Conservation (phyloP, 352 stramenopile species). For the Phytophthora idaei region DNA sequence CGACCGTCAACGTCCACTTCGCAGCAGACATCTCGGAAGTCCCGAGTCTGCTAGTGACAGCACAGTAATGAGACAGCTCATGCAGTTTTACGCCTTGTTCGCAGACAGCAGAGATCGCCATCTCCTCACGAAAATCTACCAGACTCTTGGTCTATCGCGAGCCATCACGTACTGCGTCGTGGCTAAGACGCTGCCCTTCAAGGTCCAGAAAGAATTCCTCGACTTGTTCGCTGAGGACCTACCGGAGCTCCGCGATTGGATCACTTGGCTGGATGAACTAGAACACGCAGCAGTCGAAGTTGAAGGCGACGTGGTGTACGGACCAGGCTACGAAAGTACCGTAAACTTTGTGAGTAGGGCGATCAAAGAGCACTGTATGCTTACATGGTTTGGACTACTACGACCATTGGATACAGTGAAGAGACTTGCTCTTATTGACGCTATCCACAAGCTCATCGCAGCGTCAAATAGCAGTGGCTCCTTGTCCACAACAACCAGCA, state of each 20-base stretch:
- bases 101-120: constrained; percentile 50
- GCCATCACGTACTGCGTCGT: constrained; percentile 49
- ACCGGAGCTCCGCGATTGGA: constrained; percentile 53
- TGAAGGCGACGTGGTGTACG: constrained; percentile 2
- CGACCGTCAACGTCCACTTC: constrained; percentile 29
- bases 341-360: constrained; percentile 51
- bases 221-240: constrained; percentile 52
- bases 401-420: constrained; percentile 29
- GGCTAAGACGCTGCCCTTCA: constrained; percentile 43
- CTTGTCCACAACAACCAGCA: constrained; percentile 19
- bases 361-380: constrained; percentile 49
- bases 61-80: constrained; percentile 29
- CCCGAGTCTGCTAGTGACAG: constrained; percentile 10
- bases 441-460: constrained; percentile 25
- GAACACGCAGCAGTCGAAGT: constrained; percentile 5
- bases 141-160: constrained; percentile 45
- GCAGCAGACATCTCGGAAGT: constrained; percentile 24
- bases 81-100: constrained; percentile 52
- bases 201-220: constrained; percentile 62
- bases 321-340: constrained; percentile 26
- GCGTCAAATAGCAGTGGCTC: constrained; percentile 12
- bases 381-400: constrained; percentile 54
- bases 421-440: constrained; percentile 44
- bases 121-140: constrained; percentile 59
- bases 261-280: constrained; percentile 52